Evolutionary conservation across 768 basidiomycete species (phyloP).

Genomic region (Xerocomus potaroensis): DNA sequence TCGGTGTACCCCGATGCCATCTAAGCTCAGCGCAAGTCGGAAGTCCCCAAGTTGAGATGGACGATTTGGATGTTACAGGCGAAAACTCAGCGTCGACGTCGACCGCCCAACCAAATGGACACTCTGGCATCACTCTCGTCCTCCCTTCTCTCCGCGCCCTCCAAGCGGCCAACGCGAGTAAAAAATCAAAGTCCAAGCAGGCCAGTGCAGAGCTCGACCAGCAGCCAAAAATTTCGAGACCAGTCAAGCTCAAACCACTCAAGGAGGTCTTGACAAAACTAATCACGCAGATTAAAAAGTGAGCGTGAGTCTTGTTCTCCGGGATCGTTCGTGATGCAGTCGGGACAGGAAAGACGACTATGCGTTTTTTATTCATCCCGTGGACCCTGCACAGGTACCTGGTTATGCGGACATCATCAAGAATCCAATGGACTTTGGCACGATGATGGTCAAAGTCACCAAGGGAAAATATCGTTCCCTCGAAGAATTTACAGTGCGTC

Average conservation of each 20-base stretch:
- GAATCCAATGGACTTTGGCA: conserved; percentile 90
- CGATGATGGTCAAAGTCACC: conserved; percentile 75
- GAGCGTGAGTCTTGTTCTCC: conserved; percentile 8
- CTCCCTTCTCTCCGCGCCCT: conserved; percentile 62
- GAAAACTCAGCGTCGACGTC: conserved; percentile 32
- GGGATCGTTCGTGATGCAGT: conserved; percentile 6
- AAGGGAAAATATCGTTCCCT: conserved; percentile 73
- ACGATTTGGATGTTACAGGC: conserved; percentile 29
- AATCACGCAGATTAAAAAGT: conserved; percentile 75
- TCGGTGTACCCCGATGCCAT: neutral
- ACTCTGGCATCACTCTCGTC: conserved; percentile 59
- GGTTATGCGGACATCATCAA: conserved; percentile 69
- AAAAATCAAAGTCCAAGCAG: conserved; percentile 41
- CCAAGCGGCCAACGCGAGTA: conserved; percentile 52
- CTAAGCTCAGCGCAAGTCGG: conserved; percentile 7
- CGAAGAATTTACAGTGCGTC: conserved; percentile 72
- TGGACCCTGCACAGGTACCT: conserved; percentile 55
- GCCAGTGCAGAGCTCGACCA: conserved; percentile 25
- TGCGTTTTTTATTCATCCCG: conserved; percentile 74
- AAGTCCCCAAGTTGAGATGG: conserved; percentile 24
- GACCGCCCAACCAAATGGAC: conserved; percentile 16
- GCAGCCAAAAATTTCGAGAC: conserved; percentile 40
- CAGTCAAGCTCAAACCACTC: conserved; percentile 72
- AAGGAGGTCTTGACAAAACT: conserved; percentile 69
- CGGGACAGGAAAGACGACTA: conserved; percentile 74